A percentile compares a stretch with the other conserved stretches of the same genome.
Evolutionary conservation across 345 rosid species (phyloP).

Genomic region (Brassica carinata): DNA sequence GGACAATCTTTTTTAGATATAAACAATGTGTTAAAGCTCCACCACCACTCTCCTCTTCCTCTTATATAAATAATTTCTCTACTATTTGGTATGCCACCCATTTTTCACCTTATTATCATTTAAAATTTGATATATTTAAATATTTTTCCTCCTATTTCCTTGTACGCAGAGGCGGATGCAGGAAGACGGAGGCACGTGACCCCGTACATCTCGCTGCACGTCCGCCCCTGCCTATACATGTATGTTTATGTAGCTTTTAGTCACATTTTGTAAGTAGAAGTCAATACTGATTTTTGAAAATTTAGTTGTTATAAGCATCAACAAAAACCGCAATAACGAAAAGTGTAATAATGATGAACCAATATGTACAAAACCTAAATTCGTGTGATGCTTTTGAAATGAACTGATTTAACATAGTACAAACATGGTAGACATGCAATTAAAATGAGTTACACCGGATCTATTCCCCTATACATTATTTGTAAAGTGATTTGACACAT

Average conservation of each 20-base stretch:
- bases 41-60: slow-evolving; percentile 33
- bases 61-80: slow-evolving; percentile 8
- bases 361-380: not conserved
- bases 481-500: too few relatives aligned
- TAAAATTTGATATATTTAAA: not conserved
- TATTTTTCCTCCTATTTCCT: not conserved
- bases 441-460: not conserved
- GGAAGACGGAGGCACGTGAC: too few relatives aligned
- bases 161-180: not conserved
- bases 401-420: not conserved
- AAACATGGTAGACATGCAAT: not conserved
- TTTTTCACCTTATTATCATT: slow-evolving; percentile 21
- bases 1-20: not conserved
- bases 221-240: not conserved
- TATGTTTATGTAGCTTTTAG: not conserved
- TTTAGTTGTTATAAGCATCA: not conserved
- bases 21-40: slow-evolving; percentile 28
- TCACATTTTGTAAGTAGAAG: not conserved
- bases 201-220: too few relatives aligned
- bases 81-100: slow-evolving; percentile 40
- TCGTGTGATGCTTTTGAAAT: not conserved
- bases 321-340: not conserved
- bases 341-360: not conserved
- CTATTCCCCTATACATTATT: too few relatives aligned
- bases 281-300: not conserved